These are phyloP conservation scores for Cladosporium sp. DNA, from an alignment of 2,329 filamentous ascomycete genomes.

Conservation along the genomic window DNA sequence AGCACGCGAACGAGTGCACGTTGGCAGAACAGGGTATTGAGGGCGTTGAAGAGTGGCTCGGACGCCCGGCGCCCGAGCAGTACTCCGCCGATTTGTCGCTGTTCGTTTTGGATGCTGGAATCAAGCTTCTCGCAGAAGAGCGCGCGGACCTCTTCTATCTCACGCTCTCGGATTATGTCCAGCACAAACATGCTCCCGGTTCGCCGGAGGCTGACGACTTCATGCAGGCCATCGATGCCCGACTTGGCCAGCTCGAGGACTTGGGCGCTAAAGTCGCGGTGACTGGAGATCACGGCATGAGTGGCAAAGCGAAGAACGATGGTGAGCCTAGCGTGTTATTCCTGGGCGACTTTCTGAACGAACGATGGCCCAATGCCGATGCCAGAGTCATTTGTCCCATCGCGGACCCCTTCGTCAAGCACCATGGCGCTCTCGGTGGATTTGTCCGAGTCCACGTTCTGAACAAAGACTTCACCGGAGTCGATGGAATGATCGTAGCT, in stretches of 20 bases:
- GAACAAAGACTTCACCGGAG: slow-evolving; percentile 14
- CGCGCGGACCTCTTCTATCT: slow-evolving; percentile 41
- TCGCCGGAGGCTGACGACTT: slow-evolving; percentile 37
- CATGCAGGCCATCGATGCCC: slow-evolving; percentile 32
- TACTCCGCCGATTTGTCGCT: slow-evolving; percentile 44
- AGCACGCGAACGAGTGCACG: slow-evolving; percentile 30
- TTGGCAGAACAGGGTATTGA: slow-evolving; percentile 34
- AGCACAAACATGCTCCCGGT: slow-evolving; percentile 41
- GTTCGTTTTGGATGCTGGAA: slow-evolving; percentile 42
- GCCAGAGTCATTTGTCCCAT: slow-evolving; percentile 43
- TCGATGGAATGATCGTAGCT: slow-evolving; percentile 30
- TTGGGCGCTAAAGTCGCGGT: slow-evolving; percentile 37
- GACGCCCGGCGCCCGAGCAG: slow-evolving; percentile 34
- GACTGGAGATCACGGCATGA: slow-evolving; percentile 45
- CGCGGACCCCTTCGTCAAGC: slow-evolving; percentile 41
- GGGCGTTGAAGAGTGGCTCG: slow-evolving; percentile 37
- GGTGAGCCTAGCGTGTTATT: slow-evolving; percentile 39
- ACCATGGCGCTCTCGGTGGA: slow-evolving; percentile 41
- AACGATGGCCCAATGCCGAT: slow-evolving; percentile 28
- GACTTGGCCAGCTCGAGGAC: slow-evolving; percentile 31
- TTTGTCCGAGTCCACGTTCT: slow-evolving; percentile 41
- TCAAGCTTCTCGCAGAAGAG: slow-evolving; percentile 39
- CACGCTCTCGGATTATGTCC: slow-evolving; percentile 44
- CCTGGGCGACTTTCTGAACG: slow-evolving; percentile 36
- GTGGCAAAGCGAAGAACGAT: slow-evolving; percentile 33